Evolutionary conservation across 2,329 filamentous ascomycete species (phyloP).

Genomic region (Apiospora arundinis): DNA sequence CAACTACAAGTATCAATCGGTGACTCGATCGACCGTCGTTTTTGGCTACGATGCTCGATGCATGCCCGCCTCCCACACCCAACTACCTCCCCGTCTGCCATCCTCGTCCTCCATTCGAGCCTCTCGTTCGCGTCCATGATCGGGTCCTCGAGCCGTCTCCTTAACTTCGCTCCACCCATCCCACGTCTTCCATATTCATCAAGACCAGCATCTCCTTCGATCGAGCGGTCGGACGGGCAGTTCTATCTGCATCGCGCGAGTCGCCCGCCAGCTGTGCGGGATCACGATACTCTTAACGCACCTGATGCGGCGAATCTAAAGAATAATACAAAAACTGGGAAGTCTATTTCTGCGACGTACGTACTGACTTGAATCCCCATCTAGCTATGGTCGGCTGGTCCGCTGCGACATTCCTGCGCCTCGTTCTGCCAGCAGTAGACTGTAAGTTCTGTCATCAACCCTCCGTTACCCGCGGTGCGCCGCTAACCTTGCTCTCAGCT

Average conservation of each 20-base stretch:
- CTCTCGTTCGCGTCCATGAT: conserved; percentile 38
- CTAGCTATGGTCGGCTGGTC: conserved; percentile 94
- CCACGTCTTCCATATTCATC: conserved; percentile 41
- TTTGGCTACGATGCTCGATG: conserved; percentile 52
- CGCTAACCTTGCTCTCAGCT: conserved; percentile 55
- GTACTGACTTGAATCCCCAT: conserved; percentile 51
- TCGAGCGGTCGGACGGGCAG: conserved; percentile 53
- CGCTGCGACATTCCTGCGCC: conserved; percentile 98
- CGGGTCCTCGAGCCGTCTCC: conserved; percentile 48
- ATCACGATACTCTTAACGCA: conserved; percentile 40
- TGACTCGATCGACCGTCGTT: conserved; percentile 52
- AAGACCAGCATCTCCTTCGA: conserved; percentile 48
- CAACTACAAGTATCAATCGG: conserved; percentile 60
- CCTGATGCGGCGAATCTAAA: conserved; percentile 33
- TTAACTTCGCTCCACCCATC: conserved; percentile 38
- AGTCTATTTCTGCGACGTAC: conserved; percentile 35
- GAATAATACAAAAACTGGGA: conserved; percentile 33
- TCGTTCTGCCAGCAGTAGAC: conserved; percentile 88
- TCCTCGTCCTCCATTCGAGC: conserved; percentile 30
- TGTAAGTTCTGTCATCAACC: conserved; percentile 68
- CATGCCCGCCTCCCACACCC: conserved; percentile 36
- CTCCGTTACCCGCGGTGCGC: neutral
- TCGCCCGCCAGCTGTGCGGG: conserved; percentile 43
- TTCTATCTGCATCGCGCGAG: conserved; percentile 44
- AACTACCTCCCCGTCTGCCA: conserved; percentile 38